Evolutionary conservation across 768 basidiomycete genomes (phyloP).

Genomic region (Termitomyces sp.): DNA sequence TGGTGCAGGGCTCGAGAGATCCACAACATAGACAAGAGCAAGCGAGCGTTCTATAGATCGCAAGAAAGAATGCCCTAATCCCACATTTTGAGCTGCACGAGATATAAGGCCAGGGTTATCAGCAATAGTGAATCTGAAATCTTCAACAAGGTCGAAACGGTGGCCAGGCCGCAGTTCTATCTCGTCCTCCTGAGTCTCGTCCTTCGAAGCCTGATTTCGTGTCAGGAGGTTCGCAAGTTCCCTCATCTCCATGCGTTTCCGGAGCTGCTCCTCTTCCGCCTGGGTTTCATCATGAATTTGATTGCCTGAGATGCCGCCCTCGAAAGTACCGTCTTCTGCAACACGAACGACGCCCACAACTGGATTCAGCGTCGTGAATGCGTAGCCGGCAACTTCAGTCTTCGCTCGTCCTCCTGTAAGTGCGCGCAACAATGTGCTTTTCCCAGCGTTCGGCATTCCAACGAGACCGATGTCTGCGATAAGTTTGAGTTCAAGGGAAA

Average conservation of each 20-base stretch:
- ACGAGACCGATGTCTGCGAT: conserved; percentile 95
- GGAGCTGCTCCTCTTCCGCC: conserved; percentile 44
- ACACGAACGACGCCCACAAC: conserved; percentile 88
- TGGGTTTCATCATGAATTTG: conserved; percentile 63
- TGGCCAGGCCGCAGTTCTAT: conserved; percentile 31
- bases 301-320: conserved; percentile 48
- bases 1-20: conserved; percentile 69
- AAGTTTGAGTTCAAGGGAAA: conserved; percentile 90
- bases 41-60: conserved; percentile 90
- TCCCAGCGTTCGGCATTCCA: conserved; percentile 93
- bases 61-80: conserved; percentile 91
- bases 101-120: conserved; percentile 95
- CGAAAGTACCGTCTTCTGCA: conserved; percentile 71
- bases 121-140: conserved; percentile 89
- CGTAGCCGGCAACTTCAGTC: conserved; percentile 84
- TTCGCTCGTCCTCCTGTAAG: conserved; percentile 82
- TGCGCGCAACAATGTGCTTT: conserved; percentile 87
- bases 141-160: conserved; percentile 60
- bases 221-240: conserved; percentile 46
- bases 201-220: conserved; percentile 36
- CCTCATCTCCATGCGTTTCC: conserved; percentile 44
- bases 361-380: conserved; percentile 95
- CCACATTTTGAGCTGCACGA: conserved; percentile 82
- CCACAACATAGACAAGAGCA: conserved; percentile 89
- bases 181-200: conserved; percentile 13